Percentiles rank a stretch among this genome's conserved stretches.
Evolutionary conservation across 2,329 filamentous ascomycete species (phyloP).

Genomic region (Lanzia echinophila): DNA sequence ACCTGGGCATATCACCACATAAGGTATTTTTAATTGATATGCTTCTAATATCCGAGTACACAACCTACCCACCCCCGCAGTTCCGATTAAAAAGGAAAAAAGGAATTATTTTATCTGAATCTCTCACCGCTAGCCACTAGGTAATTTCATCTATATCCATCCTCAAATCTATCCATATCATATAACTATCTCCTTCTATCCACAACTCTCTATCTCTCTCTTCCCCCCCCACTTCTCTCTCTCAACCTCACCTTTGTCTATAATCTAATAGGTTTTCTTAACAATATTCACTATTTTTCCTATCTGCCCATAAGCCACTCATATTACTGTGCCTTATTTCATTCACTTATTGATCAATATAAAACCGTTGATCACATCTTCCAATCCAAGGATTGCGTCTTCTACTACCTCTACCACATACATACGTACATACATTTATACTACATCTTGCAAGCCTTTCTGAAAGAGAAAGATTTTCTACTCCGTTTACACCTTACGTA

Average conservation of each 20-base stretch:
- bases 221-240: not conserved
- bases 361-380: too few species aligned
- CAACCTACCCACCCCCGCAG: not conserved
- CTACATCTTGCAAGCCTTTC: too few species aligned
- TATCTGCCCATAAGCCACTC: not conserved
- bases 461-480: too few species aligned
- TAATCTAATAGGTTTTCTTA: not conserved
- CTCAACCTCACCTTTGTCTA: not conserved
- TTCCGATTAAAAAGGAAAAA: not conserved
- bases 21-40: not conserved
- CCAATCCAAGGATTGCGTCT: too few species aligned
- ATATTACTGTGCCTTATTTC: too few species aligned
- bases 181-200: not conserved
- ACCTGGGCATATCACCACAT: not conserved
- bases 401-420: too few species aligned
- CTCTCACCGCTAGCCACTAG: not conserved
- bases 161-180: too few species aligned
- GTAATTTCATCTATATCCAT: not conserved
- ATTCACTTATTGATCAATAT: too few species aligned
- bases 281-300: not conserved
- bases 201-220: not conserved
- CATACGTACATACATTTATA: too few species aligned
- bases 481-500: not conserved
- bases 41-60: not conserved
- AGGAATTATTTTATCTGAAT: not conserved